Evolutionary conservation across 352 stramenopile genomes (phyloP), one percentile per base, ranked within the genome.

Genomic region (Globisporangium acanthophoron): DNA sequence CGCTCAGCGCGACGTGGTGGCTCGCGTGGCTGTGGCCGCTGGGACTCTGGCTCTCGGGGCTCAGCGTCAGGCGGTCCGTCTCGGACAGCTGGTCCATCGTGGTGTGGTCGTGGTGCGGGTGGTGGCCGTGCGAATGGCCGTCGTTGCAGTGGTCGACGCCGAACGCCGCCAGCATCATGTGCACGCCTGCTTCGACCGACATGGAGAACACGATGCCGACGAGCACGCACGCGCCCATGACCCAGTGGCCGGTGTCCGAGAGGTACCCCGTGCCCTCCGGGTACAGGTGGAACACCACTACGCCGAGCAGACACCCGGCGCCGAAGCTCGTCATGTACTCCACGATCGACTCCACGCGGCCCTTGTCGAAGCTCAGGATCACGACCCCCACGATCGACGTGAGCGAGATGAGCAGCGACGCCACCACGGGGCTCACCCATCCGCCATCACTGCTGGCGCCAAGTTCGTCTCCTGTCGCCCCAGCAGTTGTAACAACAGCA

Each of bases 271-370:
- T 64, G 6, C 67, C 65, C 62, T 78, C 70, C 4, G 61, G 67
- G 35, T 71, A 73, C 56, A 78, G 52, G 56, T 75, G 70, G 48
- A 78, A 78, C 15, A 71, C 64, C 8, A 71, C 65, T 46, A 78
- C 70, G n/a, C 64, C 70, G 11, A 78, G 44, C 52, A 78, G 54
- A 54, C 70, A 78, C 8, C 61, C 61, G 18, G 61, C 61, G 11
- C 43, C 61, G 43, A 67, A 67, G 61, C 55, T 67, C 35, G 58
- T 59, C 46, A 63, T 63, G 46, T 60, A 64, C 35, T 67, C 48
- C 33, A 67, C 49, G n/a, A 67, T 47, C 35, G 47, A 40, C 49
- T 67, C 61, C 12, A 56, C 47, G 37, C 16, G 35, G 9, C 61
- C 61, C 40, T 64, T 62, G 54, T 63, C 56, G 52, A 67, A 67